Evolutionary conservation across 352 stramenopile species (phyloP).

Genomic region (Elongisporangium senticosum): DNA sequence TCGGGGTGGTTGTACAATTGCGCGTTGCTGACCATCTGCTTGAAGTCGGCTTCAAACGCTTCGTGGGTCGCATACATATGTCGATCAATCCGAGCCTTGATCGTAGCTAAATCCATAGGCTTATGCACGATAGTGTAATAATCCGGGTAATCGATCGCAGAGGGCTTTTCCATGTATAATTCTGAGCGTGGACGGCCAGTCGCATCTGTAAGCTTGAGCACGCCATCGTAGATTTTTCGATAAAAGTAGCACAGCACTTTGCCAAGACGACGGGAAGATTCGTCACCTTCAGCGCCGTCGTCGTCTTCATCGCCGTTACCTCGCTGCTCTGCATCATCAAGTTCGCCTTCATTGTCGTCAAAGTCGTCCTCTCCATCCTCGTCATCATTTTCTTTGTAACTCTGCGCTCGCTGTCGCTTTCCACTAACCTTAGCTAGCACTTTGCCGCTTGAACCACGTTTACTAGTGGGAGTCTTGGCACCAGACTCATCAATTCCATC

Average conservation of each 20-base stretch:
- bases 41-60: slow-evolving; percentile 75
- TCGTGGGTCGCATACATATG: slow-evolving; percentile 59
- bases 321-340: slow-evolving; percentile 11
- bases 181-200: slow-evolving; percentile 62
- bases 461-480: slow-evolving; percentile 15
- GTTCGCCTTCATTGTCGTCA: slow-evolving; percentile 9
- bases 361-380: slow-evolving; percentile 11
- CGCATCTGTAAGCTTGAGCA: slow-evolving; percentile 69
- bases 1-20: slow-evolving; percentile 84
- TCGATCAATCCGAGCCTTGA: slow-evolving; percentile 72
- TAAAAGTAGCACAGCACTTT: slow-evolving; percentile 81
- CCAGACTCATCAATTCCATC: slow-evolving; percentile 54
- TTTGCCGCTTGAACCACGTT: slow-evolving; percentile 22
- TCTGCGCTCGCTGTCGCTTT: not conserved
- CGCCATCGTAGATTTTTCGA: slow-evolving; percentile 79
- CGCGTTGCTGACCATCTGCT: slow-evolving; percentile 84
- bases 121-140: slow-evolving; percentile 87
- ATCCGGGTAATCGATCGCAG: slow-evolving; percentile 77
- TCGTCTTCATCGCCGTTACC: slow-evolving; percentile 15
- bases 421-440: slow-evolving; percentile 17
- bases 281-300: slow-evolving; percentile 34
- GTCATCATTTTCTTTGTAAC: slow-evolving; percentile 9
- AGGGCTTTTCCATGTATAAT: slow-evolving; percentile 78
- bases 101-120: slow-evolving; percentile 86
- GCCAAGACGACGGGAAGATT: slow-evolving; percentile 39